These are phyloP conservation scores for Trichosanthes cucumerina DNA, from an alignment of 306 rosid species.

Conservation along the genomic window DNA sequence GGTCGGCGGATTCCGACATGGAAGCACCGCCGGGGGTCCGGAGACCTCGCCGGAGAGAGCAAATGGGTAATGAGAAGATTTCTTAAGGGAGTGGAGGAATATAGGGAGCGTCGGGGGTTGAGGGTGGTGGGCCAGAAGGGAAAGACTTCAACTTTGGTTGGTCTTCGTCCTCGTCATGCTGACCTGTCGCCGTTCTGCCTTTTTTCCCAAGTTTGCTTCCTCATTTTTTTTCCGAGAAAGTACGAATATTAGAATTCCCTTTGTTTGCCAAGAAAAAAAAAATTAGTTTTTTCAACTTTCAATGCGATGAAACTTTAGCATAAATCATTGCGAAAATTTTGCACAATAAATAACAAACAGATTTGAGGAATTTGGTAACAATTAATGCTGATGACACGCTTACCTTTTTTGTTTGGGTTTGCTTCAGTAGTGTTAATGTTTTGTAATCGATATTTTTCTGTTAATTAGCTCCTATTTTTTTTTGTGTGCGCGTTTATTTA, in stretches of 20 bases:
- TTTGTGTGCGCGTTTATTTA: neutral
- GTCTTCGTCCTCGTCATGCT: conserved; percentile 64
- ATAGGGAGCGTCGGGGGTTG: neutral
- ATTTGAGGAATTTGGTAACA: neutral
- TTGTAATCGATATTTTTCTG: neutral
- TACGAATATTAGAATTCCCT: neutral
- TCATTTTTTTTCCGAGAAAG: neutral
- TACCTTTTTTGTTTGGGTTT: neutral
- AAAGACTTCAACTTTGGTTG: conserved; percentile 24
- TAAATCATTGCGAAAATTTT: neutral
- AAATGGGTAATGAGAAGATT: neutral
- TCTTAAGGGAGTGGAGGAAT: neutral
- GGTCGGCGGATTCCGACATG: neutral
- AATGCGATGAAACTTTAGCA: neutral
- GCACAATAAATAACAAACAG: neutral
- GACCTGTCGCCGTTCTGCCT: conserved; percentile 21
- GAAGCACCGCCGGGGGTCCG: conserved; percentile 52
- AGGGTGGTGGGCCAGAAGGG: neutral
- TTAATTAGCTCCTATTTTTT: neutral
- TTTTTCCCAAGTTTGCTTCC: neutral
- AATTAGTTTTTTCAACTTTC: neutral
- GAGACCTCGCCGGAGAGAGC: conserved; percentile 53
- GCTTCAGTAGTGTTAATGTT: neutral
- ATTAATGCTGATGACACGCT: neutral
- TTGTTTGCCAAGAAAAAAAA: neutral